Evolutionary conservation across 257 asterid genomes (phyloP).

Genomic region (Penstemon newberryi): DNA sequence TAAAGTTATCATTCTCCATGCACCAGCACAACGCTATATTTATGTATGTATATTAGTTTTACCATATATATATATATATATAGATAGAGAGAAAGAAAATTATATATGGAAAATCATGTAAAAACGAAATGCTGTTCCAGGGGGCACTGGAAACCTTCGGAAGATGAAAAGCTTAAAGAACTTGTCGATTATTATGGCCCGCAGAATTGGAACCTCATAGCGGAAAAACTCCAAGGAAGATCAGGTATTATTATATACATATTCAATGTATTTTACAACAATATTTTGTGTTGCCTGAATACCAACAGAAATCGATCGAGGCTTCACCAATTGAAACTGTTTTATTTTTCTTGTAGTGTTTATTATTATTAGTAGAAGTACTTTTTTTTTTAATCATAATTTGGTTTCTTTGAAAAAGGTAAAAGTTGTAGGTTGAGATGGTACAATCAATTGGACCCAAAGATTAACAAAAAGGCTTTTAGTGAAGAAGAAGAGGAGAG

Average conservation of each 20-base stretch:
- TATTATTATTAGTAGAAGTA: too few species aligned
- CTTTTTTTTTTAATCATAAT: too few species aligned
- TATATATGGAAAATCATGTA: neutral
- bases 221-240: conserved; percentile 41
- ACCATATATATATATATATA: too few species aligned
- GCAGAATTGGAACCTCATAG: conserved; percentile 47
- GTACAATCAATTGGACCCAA: conserved; percentile 58
- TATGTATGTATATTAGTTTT: too few species aligned
- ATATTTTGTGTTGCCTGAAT: too few species aligned
- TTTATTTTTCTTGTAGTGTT: too few species aligned
- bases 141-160: conserved; percentile 66
- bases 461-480: conserved; percentile 44
- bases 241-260: conserved; percentile 32
- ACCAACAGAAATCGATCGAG: too few species aligned
- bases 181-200: conserved; percentile 58
- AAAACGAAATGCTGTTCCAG: conserved; percentile 29
- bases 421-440: conserved; percentile 65
- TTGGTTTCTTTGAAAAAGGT: conserved; percentile 24
- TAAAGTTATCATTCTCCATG: conserved; percentile 17
- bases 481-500: conserved; percentile 49
- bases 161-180: conserved; percentile 51
- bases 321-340: too few species aligned
- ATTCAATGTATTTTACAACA: too few species aligned
- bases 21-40: neutral
- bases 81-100: too few species aligned